Conservation (phyloP, 176 grass and related monocot genomes). For the Pontederia paniculata region DNA sequence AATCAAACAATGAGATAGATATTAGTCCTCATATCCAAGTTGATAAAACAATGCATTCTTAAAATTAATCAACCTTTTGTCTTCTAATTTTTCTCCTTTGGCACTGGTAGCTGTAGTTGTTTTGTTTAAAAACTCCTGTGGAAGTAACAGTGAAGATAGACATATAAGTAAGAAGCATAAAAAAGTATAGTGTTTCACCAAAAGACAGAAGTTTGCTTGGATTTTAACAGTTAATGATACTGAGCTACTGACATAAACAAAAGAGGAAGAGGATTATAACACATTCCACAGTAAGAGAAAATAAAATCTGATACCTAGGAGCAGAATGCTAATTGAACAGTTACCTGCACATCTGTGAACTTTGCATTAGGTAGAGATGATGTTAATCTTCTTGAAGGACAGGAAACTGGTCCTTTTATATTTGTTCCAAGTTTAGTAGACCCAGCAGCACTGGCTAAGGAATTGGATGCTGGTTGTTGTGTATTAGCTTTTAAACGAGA, state of each 20-base stretch:
- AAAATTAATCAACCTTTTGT: conserved; percentile 2
- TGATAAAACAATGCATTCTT: not conserved
- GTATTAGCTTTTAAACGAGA: not conserved
- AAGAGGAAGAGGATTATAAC: not conserved
- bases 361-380: not conserved
- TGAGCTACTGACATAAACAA: not conserved
- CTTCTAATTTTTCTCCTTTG: not conserved
- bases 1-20: not conserved
- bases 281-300: not conserved
- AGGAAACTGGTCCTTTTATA: not conserved
- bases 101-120: not conserved
- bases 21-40: not conserved
- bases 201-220: not conserved
- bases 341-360: not conserved
- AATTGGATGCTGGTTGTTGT: not conserved
- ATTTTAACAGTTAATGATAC: not conserved
- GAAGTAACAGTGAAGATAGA: not conserved
- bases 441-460: not conserved
- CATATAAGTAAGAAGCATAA: not conserved
- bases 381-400: not conserved
- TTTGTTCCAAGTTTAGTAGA: not conserved
- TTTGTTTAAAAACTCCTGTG: not conserved
- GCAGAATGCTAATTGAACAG: not conserved
- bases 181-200: not conserved
- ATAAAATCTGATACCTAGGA: not conserved